Evolutionary conservation across 2,329 filamentous ascomycete species (phyloP).

Genomic region (Cordyceps cicadae): DNA sequence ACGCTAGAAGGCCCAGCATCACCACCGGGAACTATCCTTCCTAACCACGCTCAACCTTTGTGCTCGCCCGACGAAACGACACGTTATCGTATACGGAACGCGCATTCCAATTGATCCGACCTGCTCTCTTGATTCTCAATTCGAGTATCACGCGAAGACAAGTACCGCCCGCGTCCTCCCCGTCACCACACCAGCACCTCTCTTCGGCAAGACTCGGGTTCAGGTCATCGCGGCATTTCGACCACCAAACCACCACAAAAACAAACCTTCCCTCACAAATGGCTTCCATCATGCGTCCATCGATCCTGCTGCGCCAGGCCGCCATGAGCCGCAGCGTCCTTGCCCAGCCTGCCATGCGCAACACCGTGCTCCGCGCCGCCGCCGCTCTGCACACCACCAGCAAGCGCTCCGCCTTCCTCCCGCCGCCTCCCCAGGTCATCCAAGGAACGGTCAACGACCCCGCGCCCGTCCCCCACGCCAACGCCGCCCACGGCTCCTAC

Average conservation of each 20-base stretch:
- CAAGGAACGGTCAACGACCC: slow-evolving; percentile 84
- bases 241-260: neutral
- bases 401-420: slow-evolving; percentile 69
- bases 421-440: slow-evolving; percentile 72
- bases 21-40: neutral
- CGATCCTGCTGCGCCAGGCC: slow-evolving; percentile 48
- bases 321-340: slow-evolving; percentile 31
- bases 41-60: slow-evolving; percentile 12
- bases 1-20: slow-evolving; percentile 7
- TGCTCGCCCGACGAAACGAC: slow-evolving; percentile 2
- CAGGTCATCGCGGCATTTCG: slow-evolving; percentile 8
- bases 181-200: neutral
- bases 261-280: slow-evolving; percentile 27
- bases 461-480: slow-evolving; percentile 61
- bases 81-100: neutral
- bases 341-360: slow-evolving; percentile 28
- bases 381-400: slow-evolving; percentile 82
- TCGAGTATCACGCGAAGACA: neutral
- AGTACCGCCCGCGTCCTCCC: neutral
- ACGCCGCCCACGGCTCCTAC: slow-evolving; percentile 83
- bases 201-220: slow-evolving; percentile 10
- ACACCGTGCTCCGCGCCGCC: slow-evolving; percentile 42
- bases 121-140: neutral
- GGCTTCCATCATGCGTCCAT: slow-evolving; percentile 49
- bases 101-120: neutral